phyloP scores from a whole-genome alignment of 805 yeast genomes.

The Dipodascus albidus region DNA sequence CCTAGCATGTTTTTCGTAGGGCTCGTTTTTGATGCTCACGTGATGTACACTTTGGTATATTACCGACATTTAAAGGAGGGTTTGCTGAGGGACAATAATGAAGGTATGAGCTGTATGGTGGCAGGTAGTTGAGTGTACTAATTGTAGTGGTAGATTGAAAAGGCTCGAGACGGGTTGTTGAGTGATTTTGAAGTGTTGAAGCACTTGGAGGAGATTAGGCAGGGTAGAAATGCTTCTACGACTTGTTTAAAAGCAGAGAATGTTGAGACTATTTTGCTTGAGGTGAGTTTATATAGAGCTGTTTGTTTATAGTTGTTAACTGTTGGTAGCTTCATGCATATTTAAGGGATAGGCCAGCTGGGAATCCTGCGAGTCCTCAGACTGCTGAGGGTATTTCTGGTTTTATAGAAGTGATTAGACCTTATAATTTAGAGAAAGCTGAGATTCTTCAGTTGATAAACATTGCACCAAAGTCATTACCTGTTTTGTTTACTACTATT shows the following conservation, averaged over 20 bases:
- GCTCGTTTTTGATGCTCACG: not conserved
- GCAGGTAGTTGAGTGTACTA: no score
- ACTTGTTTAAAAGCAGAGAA: constrained; percentile 11
- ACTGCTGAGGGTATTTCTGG: constrained; percentile 22
- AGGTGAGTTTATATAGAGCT: constrained; percentile 10
- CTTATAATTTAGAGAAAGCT: constrained; percentile 57
- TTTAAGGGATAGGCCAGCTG: constrained; percentile 29
- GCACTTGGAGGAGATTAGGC: constrained; percentile 38
- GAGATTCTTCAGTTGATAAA: constrained; percentile 81
- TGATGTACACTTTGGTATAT: no score
- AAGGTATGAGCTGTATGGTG: no score
- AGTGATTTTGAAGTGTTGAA: constrained; percentile 55
- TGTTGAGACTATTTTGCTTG: constrained; percentile 17
- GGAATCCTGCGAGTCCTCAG: constrained; percentile 26
- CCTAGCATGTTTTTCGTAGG: not conserved
- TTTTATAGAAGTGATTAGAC: constrained; percentile 31
- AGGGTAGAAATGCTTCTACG: constrained; percentile 3
- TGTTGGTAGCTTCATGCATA: constrained; percentile 29
- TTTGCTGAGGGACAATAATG: not conserved
- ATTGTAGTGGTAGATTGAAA: constrained; percentile 40
- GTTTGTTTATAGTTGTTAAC: not conserved
- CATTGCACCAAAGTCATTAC: constrained; percentile 68
- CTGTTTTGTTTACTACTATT: constrained; percentile 63
- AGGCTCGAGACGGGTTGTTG: constrained; percentile 43
- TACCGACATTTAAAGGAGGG: no score